Evolutionary conservation across 352 stramenopile species (phyloP).

Genomic region (Sclerospora graminicola): DNA sequence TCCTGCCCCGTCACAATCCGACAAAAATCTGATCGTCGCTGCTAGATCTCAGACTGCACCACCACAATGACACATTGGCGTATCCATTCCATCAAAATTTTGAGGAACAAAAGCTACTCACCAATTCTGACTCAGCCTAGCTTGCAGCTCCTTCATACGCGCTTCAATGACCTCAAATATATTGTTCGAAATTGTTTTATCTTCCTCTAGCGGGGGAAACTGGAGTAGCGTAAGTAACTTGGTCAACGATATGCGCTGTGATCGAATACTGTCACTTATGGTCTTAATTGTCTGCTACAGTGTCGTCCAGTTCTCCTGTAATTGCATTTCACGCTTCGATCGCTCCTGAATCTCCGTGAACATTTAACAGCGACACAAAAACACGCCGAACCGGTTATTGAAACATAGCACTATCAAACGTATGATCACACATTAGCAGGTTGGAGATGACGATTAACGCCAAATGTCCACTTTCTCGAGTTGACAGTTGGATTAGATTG

Average conservation of each 20-base stretch:
- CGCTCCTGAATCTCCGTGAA: constrained; percentile 74
- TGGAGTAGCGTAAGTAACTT: constrained; percentile 51
- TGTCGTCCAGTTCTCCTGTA: constrained; percentile 55
- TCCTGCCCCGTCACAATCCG: constrained; percentile 51
- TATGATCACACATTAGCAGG: no score
- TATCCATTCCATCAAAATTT: not conserved
- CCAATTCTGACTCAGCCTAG: constrained; percentile 51
- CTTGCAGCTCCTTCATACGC: constrained; percentile 44
- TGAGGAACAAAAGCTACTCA: constrained; percentile 6
- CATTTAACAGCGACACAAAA: constrained; percentile 15
- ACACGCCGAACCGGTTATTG: constrained; percentile 39
- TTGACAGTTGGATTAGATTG: no score
- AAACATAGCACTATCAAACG: constrained; percentile 13
- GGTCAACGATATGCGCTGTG: constrained; percentile 41
- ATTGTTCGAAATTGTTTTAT: constrained; percentile 28
- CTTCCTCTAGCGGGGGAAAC: constrained; percentile 21
- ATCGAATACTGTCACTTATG: constrained; percentile 37
- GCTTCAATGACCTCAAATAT: constrained; percentile 42
- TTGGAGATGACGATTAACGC: no score
- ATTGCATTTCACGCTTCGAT: constrained; percentile 43
- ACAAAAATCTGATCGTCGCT: constrained; percentile 46
- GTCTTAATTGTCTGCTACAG: constrained; percentile 56
- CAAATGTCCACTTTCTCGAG: no score
- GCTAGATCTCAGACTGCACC: constrained; percentile 43
- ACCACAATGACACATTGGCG: constrained; percentile 11